phyloP scores from a whole-genome alignment of 257 asterid species.

The Scutellaria galericulata region DNA sequence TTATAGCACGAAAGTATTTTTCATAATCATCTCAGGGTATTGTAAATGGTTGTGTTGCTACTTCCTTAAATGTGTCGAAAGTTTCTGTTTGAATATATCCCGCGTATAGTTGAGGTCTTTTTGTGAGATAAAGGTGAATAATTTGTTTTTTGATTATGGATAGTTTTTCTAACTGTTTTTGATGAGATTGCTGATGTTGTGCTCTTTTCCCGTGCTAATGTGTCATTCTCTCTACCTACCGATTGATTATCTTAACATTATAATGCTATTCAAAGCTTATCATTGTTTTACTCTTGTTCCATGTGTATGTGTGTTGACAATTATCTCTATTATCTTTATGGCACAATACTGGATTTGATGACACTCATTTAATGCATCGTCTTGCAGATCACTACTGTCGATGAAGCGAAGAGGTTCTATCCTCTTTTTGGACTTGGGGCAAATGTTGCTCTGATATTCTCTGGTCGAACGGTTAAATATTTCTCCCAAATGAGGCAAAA shows the following conservation, averaged over 20 bases:
- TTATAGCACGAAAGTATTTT: background rate
- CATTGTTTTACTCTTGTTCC: background rate
- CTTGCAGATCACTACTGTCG: constrained; percentile 88
- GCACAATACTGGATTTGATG: background rate
- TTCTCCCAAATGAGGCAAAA: constrained; percentile 86
- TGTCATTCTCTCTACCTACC: background rate
- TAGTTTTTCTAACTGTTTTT: background rate
- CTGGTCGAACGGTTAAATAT: constrained; percentile 96
- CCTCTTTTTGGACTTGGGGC: constrained; percentile 99
- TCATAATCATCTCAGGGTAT: background rate
- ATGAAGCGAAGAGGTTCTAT: constrained; percentile 92
- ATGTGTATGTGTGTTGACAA: background rate
- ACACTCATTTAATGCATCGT: background rate
- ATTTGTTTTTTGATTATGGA: background rate
- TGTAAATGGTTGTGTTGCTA: too few relatives aligned
- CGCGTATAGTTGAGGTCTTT: background rate
- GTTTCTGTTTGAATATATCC: background rate
- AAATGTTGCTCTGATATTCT: constrained; percentile 89
- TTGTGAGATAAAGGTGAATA: constrained; percentile 12
- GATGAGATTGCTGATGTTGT: background rate
- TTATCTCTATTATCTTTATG: background rate
- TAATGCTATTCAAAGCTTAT: background rate
- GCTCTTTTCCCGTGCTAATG: background rate
- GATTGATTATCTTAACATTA: background rate
- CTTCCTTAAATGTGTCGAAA: background rate